Percentiles rank a stretch among this genome's conserved stretches.
Conservation (phyloP, 495 filamentous ascomycete genomes). For the Daldinia loculata region DNA sequence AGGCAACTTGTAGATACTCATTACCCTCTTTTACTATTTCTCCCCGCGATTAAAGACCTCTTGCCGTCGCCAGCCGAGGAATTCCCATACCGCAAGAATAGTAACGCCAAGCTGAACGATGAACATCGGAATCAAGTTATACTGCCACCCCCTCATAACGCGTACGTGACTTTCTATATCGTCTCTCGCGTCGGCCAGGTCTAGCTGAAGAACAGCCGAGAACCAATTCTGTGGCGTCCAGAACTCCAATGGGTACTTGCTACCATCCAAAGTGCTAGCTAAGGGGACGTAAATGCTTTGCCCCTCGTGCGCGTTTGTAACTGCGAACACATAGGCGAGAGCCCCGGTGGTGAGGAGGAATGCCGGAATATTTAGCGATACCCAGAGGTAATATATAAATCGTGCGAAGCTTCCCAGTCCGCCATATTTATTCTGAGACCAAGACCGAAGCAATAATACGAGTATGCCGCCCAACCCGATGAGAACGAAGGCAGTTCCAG, state of each 20-base stretch:
- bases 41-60: constrained; percentile 3
- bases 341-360: constrained; percentile 56
- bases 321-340: constrained; percentile 57
- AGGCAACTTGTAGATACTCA: neutral
- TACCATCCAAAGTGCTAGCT: constrained; percentile 46
- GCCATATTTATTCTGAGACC: constrained; percentile 42
- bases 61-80: constrained; percentile 35
- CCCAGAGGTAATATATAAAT: constrained; percentile 52
- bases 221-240: constrained; percentile 69
- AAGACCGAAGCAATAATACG: constrained; percentile 48
- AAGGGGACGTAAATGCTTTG: constrained; percentile 53
- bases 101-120: constrained; percentile 52
- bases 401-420: constrained; percentile 13
- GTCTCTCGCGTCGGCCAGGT: constrained; percentile 47
- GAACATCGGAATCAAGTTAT: constrained; percentile 64
- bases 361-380: constrained; percentile 53
- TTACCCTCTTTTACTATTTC: constrained; percentile 1
- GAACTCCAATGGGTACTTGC: constrained; percentile 52
- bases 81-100: constrained; percentile 33
- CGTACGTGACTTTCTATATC: constrained; percentile 53
- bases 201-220: constrained; percentile 56
- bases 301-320: constrained; percentile 52
- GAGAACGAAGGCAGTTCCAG: constrained; percentile 59
- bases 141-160: constrained; percentile 62
- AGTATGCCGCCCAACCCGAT: constrained; percentile 57